Evolutionary conservation across 2,329 filamentous ascomycete genomes (phyloP), one percentile per base, ranked within the genome.

Genomic region (Diaporthe batatas): DNA sequence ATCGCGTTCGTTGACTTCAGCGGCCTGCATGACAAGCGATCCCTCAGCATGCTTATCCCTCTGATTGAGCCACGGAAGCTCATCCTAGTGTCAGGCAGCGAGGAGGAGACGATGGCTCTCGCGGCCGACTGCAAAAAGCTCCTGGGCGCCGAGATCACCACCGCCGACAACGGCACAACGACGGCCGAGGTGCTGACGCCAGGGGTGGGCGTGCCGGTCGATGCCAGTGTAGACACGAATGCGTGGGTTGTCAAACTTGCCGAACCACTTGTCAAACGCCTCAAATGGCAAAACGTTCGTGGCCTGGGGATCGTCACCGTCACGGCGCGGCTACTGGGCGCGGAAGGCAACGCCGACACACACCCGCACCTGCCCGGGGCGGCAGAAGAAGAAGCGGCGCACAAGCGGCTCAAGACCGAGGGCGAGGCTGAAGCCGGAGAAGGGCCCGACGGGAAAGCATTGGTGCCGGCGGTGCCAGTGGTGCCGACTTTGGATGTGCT

Each of bases 141-240:
- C 0, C 84, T 92, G 44, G 84, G 82, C 16, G 84, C 85, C 16
- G 79, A 82, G 1, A 83, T 81, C 7, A 65, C 58, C 12, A 70
- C 55, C n/a, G 84, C 84, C 54, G 85, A 87, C 49, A 59, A 69
- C 10, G 73, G 72, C 55, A 74, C 51, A 29, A 83, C 84, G 58
- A 84, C 86, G 23, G 88, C 91, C 47, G 91, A 95, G 75, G 94
- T 99, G 6, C 96, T 96, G 80, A 95, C 94, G 0, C 96, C 96
- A 1, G 82, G 85, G 12, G 86, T 94, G n/a, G 95, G 95, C 32
- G 86, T 88, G 44, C 85, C 87, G 18, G 88, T 99, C 54, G 92
- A 99, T 81, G 96, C 96, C 16, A 98, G 95, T 79, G 96, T 98
- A 54, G 96, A 99, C 80, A 98, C 96, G 6, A 98, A 98, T 80